Conservation (phyloP, 805 yeast species). For the Kodamaea fukazawae region DNA sequence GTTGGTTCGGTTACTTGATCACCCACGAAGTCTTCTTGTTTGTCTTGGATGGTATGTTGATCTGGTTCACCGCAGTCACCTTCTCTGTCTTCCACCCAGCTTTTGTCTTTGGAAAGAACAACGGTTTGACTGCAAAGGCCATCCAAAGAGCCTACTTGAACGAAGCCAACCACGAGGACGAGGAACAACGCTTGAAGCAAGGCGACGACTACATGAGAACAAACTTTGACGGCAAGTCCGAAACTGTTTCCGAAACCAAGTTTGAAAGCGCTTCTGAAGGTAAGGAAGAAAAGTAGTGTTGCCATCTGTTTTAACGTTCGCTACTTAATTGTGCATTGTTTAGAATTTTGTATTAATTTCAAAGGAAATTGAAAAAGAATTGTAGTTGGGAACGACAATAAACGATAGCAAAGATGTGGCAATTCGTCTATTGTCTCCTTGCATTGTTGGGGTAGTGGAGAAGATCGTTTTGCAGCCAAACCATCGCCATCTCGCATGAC, state of each 20-base stretch:
- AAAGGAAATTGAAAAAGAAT: too few relatives aligned
- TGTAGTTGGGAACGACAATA: too few relatives aligned
- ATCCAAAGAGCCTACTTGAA: neutral
- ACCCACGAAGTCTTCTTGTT: constrained; percentile 43
- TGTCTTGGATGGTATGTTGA: constrained; percentile 31
- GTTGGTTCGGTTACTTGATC: constrained; percentile 68
- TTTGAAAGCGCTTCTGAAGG: too few relatives aligned
- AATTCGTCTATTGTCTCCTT: too few relatives aligned
- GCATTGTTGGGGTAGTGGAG: too few relatives aligned
- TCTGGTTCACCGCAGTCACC: constrained; percentile 20
- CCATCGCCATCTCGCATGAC: too few relatives aligned
- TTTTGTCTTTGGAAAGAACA: constrained; percentile 50
- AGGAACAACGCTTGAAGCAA: neutral
- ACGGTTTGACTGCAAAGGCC: constrained; percentile 10
- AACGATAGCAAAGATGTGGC: too few relatives aligned
- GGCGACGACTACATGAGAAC: neutral
- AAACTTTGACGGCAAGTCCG: neutral
- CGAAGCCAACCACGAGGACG: neutral
- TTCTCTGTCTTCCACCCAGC: constrained; percentile 59
- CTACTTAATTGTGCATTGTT: too few relatives aligned
- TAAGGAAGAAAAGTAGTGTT: neutral
- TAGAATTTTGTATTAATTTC: too few relatives aligned
- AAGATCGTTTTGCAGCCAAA: too few relatives aligned
- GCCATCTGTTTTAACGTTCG: too few relatives aligned
- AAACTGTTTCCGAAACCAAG: too few relatives aligned